Evolutionary conservation across 73 alveolate species (phyloP).

Genomic region (Paramecium sexaurelia): DNA sequence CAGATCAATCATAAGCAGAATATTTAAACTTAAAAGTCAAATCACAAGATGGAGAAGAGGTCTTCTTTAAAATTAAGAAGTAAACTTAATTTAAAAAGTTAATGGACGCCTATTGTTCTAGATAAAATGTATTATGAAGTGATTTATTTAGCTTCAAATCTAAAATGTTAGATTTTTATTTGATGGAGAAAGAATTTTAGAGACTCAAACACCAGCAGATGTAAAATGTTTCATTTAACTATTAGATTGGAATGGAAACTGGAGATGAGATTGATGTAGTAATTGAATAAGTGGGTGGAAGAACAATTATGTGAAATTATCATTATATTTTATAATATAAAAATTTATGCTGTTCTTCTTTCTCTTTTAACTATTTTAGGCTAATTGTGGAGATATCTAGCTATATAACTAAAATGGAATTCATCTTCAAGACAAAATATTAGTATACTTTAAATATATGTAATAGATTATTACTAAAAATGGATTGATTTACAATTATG

Average conservation of each 20-base stretch:
- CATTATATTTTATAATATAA: neutral
- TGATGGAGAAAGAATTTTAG: conserved; percentile 18
- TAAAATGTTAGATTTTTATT: neutral
- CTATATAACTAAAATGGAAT: neutral
- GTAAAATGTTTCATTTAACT: neutral
- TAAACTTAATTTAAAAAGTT: neutral
- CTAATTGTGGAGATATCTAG: neutral
- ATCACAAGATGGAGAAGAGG: conserved; percentile 11
- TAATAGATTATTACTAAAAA: neutral
- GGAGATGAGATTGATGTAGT: conserved; percentile 39
- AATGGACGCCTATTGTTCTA: conserved; percentile 29
- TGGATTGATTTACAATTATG: conserved; percentile 37
- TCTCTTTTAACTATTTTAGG: neutral
- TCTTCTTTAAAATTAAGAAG: neutral
- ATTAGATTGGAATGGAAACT: conserved; percentile 26
- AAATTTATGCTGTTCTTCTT: neutral
- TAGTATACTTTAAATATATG: neutral
- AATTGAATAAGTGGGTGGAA: conserved; percentile 21
- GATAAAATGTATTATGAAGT: neutral
- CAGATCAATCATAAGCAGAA: conserved; percentile 5
- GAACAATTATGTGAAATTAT: neutral
- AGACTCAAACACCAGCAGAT: conserved; percentile 2
- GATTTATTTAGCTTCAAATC: conserved; percentile 3
- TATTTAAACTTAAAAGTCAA: neutral
- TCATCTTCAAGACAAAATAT: neutral